Evolutionary conservation across 768 basidiomycete species (phyloP), one percentile per base, ranked within the genome.

Genomic region (Podaxis mareebaensis): DNA sequence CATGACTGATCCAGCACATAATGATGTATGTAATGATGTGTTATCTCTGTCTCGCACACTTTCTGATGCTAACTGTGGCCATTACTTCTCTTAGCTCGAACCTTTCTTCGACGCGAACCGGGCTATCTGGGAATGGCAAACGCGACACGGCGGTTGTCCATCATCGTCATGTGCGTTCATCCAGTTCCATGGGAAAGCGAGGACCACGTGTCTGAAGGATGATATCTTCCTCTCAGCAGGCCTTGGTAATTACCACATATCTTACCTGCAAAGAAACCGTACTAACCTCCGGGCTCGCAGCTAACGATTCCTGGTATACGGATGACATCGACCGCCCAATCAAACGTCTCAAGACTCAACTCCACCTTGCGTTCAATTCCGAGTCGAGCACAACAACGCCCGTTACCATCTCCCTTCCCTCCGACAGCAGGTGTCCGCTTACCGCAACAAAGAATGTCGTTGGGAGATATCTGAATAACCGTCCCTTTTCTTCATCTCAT

Each of bases 1-100:
- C 53, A 74, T 69, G 61, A 84, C 83, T 0, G 83, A 83, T 67
- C 78, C 82, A 36, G 71, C 79, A 2, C 83, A 84, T 68, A 80
- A 81, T 58, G 72, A 73, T 22, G 81, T 81, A 67, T 46, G 73
- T 69, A 3, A 26, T 10, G 7, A n/a, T 3, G 60, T 48, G 11
- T 8, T 30, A 24, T 20, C 30, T 33, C 4, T 28, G 30, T 33
- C 30, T 24, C 36, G 28, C 2, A 33, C 13, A 39, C 20, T 40
- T 17, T 28, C 13, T 40, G n/a, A 38, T 22, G 26, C 52, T 30
- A 64, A 20, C 24, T 46, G n/a, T 17, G 13, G 8, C 24, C 39
- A 24, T 4, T 28, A 51, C 15, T 49, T 53, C 22, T 58, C 58
- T 3, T 61, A 83, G 81, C 64, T 71, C 20, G 79, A 84, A 67